Evolutionary conservation across 208 protist genomes (phyloP).

Genomic region (Trypanosoma caninum): DNA sequence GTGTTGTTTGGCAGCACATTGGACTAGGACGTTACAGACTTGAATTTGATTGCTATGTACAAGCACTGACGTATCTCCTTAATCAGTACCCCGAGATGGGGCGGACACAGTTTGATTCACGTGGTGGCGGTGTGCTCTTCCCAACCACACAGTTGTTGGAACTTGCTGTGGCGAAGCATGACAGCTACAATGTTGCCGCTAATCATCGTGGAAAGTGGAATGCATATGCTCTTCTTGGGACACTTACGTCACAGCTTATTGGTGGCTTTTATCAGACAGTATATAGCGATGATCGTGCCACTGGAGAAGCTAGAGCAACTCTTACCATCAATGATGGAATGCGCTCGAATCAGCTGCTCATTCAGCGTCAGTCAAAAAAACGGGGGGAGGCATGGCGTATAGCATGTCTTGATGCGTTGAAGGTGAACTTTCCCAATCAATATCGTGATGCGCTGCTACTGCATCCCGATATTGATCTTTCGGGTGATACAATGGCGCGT

Average conservation of each 20-base stretch:
- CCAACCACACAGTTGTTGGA: slow-evolving; percentile 47
- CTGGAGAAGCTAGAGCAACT: slow-evolving; percentile 42
- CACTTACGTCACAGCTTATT: slow-evolving; percentile 69
- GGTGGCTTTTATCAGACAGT: slow-evolving; percentile 70
- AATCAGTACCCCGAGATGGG: slow-evolving; percentile 60
- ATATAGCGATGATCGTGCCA: slow-evolving; percentile 39
- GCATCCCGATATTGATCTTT: slow-evolving; percentile 82
- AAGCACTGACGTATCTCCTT: slow-evolving; percentile 72
- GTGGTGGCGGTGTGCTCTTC: slow-evolving; percentile 38
- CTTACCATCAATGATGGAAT: slow-evolving; percentile 71
- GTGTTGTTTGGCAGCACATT: slow-evolving; percentile 61
- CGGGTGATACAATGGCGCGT: slow-evolving; percentile 56
- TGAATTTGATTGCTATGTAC: slow-evolving; percentile 80
- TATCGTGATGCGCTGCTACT: slow-evolving; percentile 58
- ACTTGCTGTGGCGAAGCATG: slow-evolving; percentile 60
- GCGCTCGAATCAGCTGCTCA: slow-evolving; percentile 41
- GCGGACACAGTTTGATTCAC: slow-evolving; percentile 11
- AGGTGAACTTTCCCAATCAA: slow-evolving; percentile 80
- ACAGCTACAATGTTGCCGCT: slow-evolving; percentile 56
- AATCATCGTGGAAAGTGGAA: slow-evolving; percentile 81
- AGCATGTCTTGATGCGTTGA: slow-evolving; percentile 71
- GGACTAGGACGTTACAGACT: slow-evolving; percentile 68
- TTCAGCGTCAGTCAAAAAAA: slow-evolving; percentile 51
- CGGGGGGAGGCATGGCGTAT: slow-evolving; percentile 78
- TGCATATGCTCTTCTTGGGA: slow-evolving; percentile 79